A percentile compares a stretch with the other conserved stretches of the same genome.
Conservation (phyloP, 1,139 yeast species). For the Taphrina communis region DNA sequence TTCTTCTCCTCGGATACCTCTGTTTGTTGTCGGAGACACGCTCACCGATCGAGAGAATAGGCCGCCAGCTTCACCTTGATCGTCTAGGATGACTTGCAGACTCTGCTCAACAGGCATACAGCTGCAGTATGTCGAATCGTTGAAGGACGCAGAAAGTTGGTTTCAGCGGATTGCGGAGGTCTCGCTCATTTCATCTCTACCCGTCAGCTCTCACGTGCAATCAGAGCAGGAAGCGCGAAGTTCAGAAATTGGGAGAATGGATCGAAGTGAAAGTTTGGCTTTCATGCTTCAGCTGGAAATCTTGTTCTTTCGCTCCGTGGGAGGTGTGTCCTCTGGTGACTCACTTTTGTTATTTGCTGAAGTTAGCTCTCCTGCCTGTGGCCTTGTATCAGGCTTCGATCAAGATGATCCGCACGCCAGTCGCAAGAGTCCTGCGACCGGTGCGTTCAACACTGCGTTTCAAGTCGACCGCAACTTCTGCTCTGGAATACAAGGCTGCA, state of each 20-base stretch:
- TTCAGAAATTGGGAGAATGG: too few relatives aligned
- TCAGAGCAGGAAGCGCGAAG: too few relatives aligned
- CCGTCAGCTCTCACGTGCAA: not conserved
- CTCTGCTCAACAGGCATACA: too few relatives aligned
- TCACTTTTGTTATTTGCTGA: not conserved
- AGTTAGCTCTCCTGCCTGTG: not conserved
- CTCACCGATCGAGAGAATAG: too few relatives aligned
- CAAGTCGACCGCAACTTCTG: conserved; percentile 71
- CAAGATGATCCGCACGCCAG: conserved; percentile 9
- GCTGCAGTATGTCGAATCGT: too few relatives aligned
- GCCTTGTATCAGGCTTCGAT: not conserved
- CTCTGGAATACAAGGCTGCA: conserved; percentile 88
- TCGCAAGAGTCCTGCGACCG: conserved; percentile 19
- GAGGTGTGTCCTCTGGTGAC: not conserved
- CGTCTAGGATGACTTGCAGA: too few relatives aligned
- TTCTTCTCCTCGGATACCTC: not conserved
- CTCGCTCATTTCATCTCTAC: not conserved
- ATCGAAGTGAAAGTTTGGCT: too few relatives aligned
- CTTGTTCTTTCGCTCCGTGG: too few relatives aligned
- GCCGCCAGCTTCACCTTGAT: too few relatives aligned
- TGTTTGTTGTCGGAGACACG: not conserved
- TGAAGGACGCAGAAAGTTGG: not conserved
- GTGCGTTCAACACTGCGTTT: conserved; percentile 12
- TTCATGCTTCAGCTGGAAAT: too few relatives aligned
- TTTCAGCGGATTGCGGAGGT: not conserved